Evolutionary conservation across 2,329 filamentous ascomycete species (phyloP).

Genomic region (Cordyceps sp.): DNA sequence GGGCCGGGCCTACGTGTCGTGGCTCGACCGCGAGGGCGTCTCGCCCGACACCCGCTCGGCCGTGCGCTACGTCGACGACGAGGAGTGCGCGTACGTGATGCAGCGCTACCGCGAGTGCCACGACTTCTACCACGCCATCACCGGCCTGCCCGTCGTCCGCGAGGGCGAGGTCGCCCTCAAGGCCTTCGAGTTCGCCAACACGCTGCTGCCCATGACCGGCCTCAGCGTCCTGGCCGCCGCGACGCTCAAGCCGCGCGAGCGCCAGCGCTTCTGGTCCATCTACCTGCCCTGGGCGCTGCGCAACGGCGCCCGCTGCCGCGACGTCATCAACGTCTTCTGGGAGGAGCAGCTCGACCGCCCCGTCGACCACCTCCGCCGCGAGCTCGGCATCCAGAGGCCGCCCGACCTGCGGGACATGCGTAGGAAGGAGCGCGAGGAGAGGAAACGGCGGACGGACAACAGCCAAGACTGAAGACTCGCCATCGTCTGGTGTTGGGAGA

Average conservation of each 20-base stretch:
- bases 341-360: constrained; percentile 82
- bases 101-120: constrained; percentile 95
- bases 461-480: no score
- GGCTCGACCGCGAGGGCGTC: constrained; percentile 90
- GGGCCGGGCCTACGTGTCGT: constrained; percentile 67
- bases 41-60: constrained; percentile 71
- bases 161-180: constrained; percentile 97
- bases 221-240: constrained; percentile 72
- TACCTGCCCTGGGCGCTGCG: constrained; percentile 84
- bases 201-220: constrained; percentile 85
- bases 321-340: constrained; percentile 95
- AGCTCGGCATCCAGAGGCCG: constrained; percentile 74
- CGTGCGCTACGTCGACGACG: constrained; percentile 85
- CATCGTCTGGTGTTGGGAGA: no score
- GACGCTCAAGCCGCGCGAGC: constrained; percentile 69
- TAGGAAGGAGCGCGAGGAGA: constrained; percentile 51
- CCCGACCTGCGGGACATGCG: constrained; percentile 71
- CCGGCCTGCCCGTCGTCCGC: constrained; percentile 75
- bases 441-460: no score
- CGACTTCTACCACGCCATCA: constrained; percentile 94
- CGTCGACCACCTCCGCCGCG: constrained; percentile 54
- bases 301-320: constrained; percentile 61
- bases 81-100: constrained; percentile 96
- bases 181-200: constrained; percentile 94
- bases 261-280: constrained; percentile 52